phyloP scores from a whole-genome alignment of 1,139 yeast genomes.

The Zhuliangozyma blackwelliae region DNA sequence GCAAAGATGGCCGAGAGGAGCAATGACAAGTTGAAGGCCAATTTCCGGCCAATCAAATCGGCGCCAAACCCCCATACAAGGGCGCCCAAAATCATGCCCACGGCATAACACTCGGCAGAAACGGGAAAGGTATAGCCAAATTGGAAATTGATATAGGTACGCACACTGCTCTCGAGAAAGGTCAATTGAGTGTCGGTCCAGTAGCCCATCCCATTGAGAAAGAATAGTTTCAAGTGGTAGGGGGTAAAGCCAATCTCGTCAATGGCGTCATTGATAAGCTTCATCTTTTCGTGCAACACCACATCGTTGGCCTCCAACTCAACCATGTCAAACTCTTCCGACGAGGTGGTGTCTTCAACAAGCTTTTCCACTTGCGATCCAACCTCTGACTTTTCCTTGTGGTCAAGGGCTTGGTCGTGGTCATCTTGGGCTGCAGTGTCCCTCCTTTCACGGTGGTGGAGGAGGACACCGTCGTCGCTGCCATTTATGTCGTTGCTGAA shows the following conservation, averaged over 20 bases:
- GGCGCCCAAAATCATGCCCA: conserved; percentile 55
- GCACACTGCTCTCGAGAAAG: conserved; percentile 34
- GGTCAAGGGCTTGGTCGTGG: too few species aligned
- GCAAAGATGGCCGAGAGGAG: conserved; percentile 48
- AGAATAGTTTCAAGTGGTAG: conserved; percentile 33
- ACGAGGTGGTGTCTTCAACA: conserved; percentile 9
- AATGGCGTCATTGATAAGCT: conserved; percentile 27
- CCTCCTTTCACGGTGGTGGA: too few species aligned
- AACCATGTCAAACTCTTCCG: conserved; percentile 17
- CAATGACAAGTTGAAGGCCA: conserved; percentile 53
- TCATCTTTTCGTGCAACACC: conserved; percentile 23
- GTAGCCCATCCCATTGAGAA: conserved; percentile 59
- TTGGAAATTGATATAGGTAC: conserved; percentile 40
- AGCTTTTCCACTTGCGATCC: conserved; percentile 3
- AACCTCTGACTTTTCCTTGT: conserved; percentile 1
- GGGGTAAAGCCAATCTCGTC: conserved; percentile 37
- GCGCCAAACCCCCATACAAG: conserved; percentile 56
- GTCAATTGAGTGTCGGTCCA: conserved; percentile 58
- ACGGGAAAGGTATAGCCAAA: conserved; percentile 33
- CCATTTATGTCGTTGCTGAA: too few species aligned
- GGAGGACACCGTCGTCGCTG: too few species aligned
- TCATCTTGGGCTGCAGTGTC: too few species aligned
- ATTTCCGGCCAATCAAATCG: conserved; percentile 54
- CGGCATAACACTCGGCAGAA: conserved; percentile 22
- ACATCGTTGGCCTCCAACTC: conserved; percentile 24